Percentiles rank a stretch among this genome's conserved stretches.
These are phyloP conservation scores for Strobilomyces echinocephalus DNA, from an alignment of 768 basidiomycete species.

Conservation along the genomic window DNA sequence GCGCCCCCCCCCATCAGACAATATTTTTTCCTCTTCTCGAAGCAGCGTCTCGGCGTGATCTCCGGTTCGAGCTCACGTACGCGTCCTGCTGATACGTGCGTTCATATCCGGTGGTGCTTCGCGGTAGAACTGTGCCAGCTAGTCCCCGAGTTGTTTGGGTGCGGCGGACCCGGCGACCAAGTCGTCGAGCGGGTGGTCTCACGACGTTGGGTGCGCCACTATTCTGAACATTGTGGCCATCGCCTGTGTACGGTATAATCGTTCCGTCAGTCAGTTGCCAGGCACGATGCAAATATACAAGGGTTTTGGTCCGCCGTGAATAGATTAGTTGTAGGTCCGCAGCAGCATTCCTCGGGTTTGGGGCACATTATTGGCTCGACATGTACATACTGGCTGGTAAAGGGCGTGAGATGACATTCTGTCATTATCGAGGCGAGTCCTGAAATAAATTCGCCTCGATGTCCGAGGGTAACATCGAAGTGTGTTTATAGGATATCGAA, in stretches of 20 bases:
- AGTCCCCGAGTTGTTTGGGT: background rate
- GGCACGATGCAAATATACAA: slow-evolving; percentile 6
- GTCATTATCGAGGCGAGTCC: background rate
- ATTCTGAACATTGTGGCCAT: background rate
- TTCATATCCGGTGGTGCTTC: slow-evolving; percentile 18
- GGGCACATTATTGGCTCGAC: background rate
- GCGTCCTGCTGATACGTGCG: background rate
- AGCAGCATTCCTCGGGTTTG: background rate
- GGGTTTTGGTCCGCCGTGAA: background rate
- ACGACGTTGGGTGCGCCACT: background rate
- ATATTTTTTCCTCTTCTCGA: background rate
- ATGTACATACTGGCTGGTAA: background rate
- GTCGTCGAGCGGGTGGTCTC: background rate
- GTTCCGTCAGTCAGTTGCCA: slow-evolving; percentile 17
- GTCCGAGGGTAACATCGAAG: background rate
- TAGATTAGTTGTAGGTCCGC: background rate
- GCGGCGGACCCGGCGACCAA: slow-evolving; percentile 6
- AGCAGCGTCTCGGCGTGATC: slow-evolving; percentile 3
- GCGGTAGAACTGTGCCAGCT: slow-evolving; percentile 14
- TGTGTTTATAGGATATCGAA: slow-evolving; percentile 7
- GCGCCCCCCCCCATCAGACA: background rate
- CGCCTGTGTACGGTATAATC: background rate
- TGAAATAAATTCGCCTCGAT: background rate
- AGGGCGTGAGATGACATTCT: background rate
- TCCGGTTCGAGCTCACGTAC: slow-evolving; percentile 1